Evolutionary conservation across 2,329 filamentous ascomycete genomes (phyloP), one percentile per base, ranked within the genome.

Genomic region (Ascochyta lentis): DNA sequence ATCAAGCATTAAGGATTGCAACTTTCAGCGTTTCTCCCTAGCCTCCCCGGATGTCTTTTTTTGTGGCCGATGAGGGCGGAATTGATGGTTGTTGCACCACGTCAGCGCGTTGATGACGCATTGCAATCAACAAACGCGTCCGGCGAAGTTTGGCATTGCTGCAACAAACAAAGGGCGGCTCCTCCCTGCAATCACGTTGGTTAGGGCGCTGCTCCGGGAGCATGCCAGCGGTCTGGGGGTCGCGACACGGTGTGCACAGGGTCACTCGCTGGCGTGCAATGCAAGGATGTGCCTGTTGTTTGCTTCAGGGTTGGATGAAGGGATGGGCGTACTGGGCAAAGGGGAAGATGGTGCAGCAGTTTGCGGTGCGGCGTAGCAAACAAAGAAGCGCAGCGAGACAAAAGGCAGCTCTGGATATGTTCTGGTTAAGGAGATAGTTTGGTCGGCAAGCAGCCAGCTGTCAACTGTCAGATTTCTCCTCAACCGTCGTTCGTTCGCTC

Each of bases 121-220:
- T 34, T 49, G 15, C n/a, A 10, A 38, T 57, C 54, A 57, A 53
- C 49, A 57, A 57, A 57, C 54, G 54, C 54, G 54, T 57, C 40
- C 53, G 47, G 47, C 47, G 31, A 56, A 42, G 16, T 31, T 42
- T 43, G 47, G 47, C 22, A 47, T 51, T 48, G 43, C 47, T 48
- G 42, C 53, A 51, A 51, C 33, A 51, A 56, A 56, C 47, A 48
- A 51, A 51, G 53, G 42, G 38, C 26, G 31, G 33, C 53, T 19
- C 19, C 24, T 41, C 12, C 41, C 37, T 35, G 33, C 33, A 35
- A 35, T 35, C 33, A 35, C 33, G 16, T 10, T 8, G 15, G 8
- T 35, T 9, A n/a, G 33, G 12, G 15, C 15, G 33, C 33, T 35
- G 33, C 7, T 16, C 33, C 6, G 33, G 33, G 33, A 16, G 33